Percentiles rank a stretch among this genome's conserved stretches.
phyloP scores from a whole-genome alignment of 2,329 filamentous ascomycete species.

The Stemphylium lycopersici region DNA sequence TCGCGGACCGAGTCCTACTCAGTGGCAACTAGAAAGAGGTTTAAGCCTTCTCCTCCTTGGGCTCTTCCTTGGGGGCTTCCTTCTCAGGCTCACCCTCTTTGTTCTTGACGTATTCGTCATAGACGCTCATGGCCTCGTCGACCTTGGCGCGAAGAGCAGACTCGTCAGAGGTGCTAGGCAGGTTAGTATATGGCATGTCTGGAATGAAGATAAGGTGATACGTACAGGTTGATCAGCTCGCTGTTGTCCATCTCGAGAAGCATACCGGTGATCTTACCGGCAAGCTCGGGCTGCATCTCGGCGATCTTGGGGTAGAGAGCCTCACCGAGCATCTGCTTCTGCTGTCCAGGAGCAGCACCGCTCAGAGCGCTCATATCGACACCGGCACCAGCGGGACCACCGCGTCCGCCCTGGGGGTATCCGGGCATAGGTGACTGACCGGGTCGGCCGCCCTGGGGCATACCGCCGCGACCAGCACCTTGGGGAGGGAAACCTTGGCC shows the following conservation, averaged over 20 bases:
- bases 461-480: conserved; percentile 46
- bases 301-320: conserved; percentile 98
- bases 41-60: conserved; percentile 56
- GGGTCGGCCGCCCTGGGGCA: conserved; percentile 38
- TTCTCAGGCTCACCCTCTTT: conserved; percentile 59
- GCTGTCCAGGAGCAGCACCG: conserved; percentile 69
- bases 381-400: conserved; percentile 39
- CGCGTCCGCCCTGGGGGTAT: conserved; percentile 43
- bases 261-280: conserved; percentile 99
- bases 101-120: conserved; percentile 97
- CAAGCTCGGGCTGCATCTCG: conserved; percentile 89
- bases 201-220: conserved; percentile 40
- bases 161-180: conserved; percentile 81
- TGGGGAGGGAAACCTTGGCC: conserved; percentile 49
- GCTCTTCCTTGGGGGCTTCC: conserved; percentile 49
- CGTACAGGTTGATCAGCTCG: conserved; percentile 95
- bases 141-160: conserved; percentile 91
- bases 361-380: conserved; percentile 60
- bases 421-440: conserved; percentile 39
- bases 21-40: conserved; percentile 36
- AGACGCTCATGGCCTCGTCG: conserved; percentile 94
- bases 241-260: conserved; percentile 98
- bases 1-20: conserved; percentile 40
- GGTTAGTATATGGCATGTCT: conserved; percentile 35
- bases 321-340: conserved; percentile 99